Evolutionary conservation across 2,329 filamentous ascomycete species (phyloP).

Genomic region (Alternaria atra): DNA sequence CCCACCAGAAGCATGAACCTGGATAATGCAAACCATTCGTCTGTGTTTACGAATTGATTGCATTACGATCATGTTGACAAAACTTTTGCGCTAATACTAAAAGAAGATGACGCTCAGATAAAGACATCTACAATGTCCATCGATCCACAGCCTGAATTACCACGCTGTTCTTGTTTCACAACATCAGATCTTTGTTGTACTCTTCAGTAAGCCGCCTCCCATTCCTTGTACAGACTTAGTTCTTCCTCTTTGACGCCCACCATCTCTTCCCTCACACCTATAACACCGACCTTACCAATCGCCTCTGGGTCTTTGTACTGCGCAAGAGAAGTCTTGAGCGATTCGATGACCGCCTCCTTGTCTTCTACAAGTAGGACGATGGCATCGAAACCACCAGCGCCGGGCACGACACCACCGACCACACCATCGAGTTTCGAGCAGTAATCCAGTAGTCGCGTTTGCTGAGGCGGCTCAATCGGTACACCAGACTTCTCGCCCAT

Average conservation of each 20-base stretch:
- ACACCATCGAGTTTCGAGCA: slow-evolving; percentile 78
- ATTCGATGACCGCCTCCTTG: slow-evolving; percentile 68
- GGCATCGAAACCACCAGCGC: slow-evolving; percentile 93
- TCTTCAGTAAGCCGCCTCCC: slow-evolving; percentile 34
- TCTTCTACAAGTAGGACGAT: slow-evolving; percentile 82
- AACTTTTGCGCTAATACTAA: slow-evolving; percentile 8
- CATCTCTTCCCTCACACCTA: slow-evolving; percentile 76
- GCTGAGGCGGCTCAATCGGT: slow-evolving; percentile 86
- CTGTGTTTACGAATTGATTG: background rate
- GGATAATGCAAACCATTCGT: background rate
- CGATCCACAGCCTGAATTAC: background rate
- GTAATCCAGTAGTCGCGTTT: slow-evolving; percentile 85
- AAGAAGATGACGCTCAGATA: background rate
- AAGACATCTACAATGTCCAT: background rate
- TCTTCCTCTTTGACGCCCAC: slow-evolving; percentile 65
- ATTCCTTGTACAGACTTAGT: slow-evolving; percentile 51
- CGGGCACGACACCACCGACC: slow-evolving; percentile 89
- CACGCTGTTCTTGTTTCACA: background rate
- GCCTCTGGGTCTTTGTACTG: slow-evolving; percentile 66
- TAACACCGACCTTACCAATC: slow-evolving; percentile 67
- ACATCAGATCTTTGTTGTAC: background rate
- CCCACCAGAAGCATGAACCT: background rate
- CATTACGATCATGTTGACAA: background rate
- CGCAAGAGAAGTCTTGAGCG: slow-evolving; percentile 69
- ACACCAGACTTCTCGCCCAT: slow-evolving; percentile 81